Conservation (phyloP, 257 asterid genomes). For the Dorcoceras hygrometricum region DNA sequence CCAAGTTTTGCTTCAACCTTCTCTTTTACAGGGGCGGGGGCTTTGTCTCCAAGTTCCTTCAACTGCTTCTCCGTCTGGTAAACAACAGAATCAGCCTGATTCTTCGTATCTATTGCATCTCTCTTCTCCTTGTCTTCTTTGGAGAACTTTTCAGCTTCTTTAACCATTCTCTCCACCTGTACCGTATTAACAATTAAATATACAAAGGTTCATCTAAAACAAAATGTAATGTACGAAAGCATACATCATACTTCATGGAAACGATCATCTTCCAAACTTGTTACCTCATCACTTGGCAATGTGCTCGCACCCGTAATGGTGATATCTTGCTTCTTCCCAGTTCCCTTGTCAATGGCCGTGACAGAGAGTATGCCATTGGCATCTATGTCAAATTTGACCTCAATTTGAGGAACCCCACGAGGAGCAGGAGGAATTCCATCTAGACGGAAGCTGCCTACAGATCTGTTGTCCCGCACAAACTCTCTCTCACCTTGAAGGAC, state of each 20-base stretch:
- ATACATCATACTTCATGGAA: background rate
- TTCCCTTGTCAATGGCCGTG: conserved; percentile 87
- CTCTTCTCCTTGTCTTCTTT: conserved; percentile 98
- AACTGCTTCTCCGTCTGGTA: conserved; percentile 98
- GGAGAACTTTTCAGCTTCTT: conserved; percentile 86
- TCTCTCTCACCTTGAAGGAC: conserved; percentile 37
- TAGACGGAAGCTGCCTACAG: conserved; percentile 31
- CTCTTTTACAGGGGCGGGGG: conserved; percentile 82
- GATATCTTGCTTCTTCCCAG: conserved; percentile 95
- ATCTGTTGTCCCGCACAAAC: conserved; percentile 30
- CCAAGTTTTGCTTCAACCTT: conserved; percentile 91
- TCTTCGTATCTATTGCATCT: conserved; percentile 94
- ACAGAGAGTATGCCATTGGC: conserved; percentile 67
- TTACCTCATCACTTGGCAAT: conserved; percentile 86
- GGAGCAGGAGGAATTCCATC: conserved; percentile 36
- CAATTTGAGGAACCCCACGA: conserved; percentile 36
- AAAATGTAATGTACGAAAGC: background rate
- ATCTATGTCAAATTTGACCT: conserved; percentile 36
- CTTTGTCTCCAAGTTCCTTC: conserved; percentile 94
- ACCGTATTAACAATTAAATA: background rate
- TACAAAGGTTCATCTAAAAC: background rate
- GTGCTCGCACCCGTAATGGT: conserved; percentile 98
- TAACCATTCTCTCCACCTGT: conserved; percentile 94
- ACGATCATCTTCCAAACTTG: background rate
- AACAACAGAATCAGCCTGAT: conserved; percentile 89